Evolutionary conservation across 164 flowering plant genomes (phyloP).

Genomic region (Tetrastigma voinierianum): DNA sequence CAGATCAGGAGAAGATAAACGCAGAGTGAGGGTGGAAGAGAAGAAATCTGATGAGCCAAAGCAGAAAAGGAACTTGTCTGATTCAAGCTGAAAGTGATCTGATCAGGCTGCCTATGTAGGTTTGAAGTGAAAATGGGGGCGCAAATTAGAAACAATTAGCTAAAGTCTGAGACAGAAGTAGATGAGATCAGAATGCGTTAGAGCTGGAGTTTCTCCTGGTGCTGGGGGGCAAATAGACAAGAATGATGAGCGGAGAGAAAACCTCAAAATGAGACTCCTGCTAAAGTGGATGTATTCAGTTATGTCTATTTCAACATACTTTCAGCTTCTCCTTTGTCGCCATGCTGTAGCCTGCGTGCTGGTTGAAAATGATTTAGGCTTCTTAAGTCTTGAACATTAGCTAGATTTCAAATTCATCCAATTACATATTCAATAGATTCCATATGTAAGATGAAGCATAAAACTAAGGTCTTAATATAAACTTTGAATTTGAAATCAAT

Average conservation of each 20-base stretch:
- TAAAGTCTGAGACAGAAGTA: no score
- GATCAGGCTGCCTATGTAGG: constrained; percentile 79
- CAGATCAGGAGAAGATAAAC: background rate
- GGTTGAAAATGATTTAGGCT: no score
- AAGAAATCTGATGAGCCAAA: background rate
- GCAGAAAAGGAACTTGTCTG: constrained; percentile 23
- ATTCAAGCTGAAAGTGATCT: constrained; percentile 46
- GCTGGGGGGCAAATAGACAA: constrained; percentile 40
- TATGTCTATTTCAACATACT: no score
- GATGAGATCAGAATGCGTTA: no score
- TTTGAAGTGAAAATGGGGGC: constrained; percentile 64
- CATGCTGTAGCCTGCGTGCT: background rate
- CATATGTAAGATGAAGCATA: no score
- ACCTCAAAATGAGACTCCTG: constrained; percentile 64
- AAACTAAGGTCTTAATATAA: no score
- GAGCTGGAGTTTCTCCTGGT: no score
- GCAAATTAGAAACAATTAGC: constrained; percentile 34
- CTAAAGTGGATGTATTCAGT: no score
- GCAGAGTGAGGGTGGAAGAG: background rate
- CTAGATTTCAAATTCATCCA: no score
- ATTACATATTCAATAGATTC: no score
- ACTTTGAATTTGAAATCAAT: no score
- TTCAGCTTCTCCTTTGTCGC: constrained; percentile 14
- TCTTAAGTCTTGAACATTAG: no score
- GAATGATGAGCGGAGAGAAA: constrained; percentile 44